A percentile compares a stretch with the other conserved stretches of the same genome.
Conservation (phyloP, 768 basidiomycete species). For the Antrodiella citrinella region DNA sequence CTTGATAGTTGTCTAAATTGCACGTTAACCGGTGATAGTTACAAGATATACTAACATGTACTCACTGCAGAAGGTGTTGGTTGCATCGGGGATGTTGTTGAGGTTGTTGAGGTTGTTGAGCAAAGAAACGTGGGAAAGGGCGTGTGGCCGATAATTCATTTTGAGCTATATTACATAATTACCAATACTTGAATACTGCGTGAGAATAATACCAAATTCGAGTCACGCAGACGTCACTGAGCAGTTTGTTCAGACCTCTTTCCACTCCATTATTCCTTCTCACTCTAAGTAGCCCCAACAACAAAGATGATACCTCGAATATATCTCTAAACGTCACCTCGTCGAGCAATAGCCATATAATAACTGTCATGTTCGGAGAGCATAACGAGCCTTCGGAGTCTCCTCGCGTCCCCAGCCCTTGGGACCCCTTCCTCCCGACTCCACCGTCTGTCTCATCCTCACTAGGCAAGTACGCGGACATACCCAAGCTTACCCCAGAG, state of each 20-base stretch:
- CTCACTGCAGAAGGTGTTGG: background rate
- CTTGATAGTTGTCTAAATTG: slow-evolving; percentile 55
- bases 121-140: too few species aligned
- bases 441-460: slow-evolving; percentile 32
- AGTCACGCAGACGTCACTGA: too few species aligned
- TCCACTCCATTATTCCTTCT: too few species aligned
- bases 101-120: background rate
- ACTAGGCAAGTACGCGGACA: slow-evolving; percentile 19
- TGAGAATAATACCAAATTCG: too few species aligned
- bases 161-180: too few species aligned
- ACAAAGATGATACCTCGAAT: slow-evolving; percentile 51
- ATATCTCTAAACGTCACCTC: slow-evolving; percentile 23
- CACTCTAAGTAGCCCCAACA: slow-evolving; percentile 1
- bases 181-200: too few species aligned
- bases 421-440: slow-evolving; percentile 66
- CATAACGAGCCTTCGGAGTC: slow-evolving; percentile 58
- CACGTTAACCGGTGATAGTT: background rate
- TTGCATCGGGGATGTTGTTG: background rate
- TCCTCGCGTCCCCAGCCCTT: slow-evolving; percentile 72
- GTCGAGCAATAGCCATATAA: slow-evolving; percentile 8
- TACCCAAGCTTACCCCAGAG: slow-evolving; percentile 71
- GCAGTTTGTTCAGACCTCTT: too few species aligned
- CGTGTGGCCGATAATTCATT: too few species aligned
- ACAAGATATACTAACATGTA: background rate
- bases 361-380: slow-evolving; percentile 65